Evolutionary conservation across 257 asterid genomes (phyloP), one percentile per base, ranked within the genome.

Genomic region (Phtheirospermum japonicum): DNA sequence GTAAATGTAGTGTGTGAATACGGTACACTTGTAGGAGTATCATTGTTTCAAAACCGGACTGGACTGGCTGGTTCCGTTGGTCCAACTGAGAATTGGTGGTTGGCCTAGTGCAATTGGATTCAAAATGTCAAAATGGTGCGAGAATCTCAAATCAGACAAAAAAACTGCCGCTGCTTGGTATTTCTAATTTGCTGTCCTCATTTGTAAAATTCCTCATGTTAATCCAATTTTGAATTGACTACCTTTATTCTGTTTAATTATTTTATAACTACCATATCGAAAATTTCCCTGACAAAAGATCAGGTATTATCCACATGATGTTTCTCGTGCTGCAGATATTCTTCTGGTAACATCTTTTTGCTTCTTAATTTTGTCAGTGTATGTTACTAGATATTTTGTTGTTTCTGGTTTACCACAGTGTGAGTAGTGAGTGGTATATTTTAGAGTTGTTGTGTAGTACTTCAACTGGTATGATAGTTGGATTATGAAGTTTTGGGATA

Each of bases 231-330:
- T 16, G 30, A 18, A 43, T 50, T 46, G 10, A 28, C 62, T 33
- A n/a, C 17, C 65, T 26, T 51, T 60, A 28, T 33, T 43, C 42
- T 51, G 46, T 63, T 28, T 48, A 7, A 6, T 10, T 48, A 48
- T 32, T 13, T 46, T 49, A 59, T 23, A 39, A 14, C 17, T 51
- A 37, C 45, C 42, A n/a, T 20, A 67, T 58, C 70, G 65, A 62
- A 61, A 40, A 45, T 54, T 71, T 52, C 64, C 46, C 19, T 12
- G 87, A 92, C 93, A 70, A 71, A 59, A 55, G 63, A 57, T 72
- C 78, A 92, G 98, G 77, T 92, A 88, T 65, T 66, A 82, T 65
- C 98, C 98, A 8, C 98, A 88, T 72, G 98, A 92, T 71, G 84
- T 88, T 46, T 75, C 95, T 26, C 88, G 98, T 17, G 95, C 89